Evolutionary conservation across 2,329 filamentous ascomycete species (phyloP), one percentile per base, ranked within the genome.

Genomic region (Sporothrix dimorphospora): DNA sequence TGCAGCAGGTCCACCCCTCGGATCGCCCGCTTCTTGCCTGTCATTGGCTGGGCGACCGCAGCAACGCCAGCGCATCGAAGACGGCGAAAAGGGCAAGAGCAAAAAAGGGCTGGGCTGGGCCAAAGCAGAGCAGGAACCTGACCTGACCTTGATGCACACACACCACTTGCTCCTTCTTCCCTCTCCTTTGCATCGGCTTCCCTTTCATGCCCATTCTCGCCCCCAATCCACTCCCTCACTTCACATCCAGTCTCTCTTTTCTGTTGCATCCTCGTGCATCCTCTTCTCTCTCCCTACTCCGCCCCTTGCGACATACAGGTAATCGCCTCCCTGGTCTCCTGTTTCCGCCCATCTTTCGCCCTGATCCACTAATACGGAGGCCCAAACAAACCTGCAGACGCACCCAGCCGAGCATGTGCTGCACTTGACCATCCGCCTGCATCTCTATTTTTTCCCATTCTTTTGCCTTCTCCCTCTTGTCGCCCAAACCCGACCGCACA

Each of bases 21-120:
- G 70, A 75, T 71, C 73, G 65, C 34, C 63, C 73, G 47, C 21
- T 71, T 75, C 73, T 73, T 67, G 24, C 8, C 68, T 70, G 38
- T 70, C 69, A 77, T 77, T 77, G 76, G 76, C 73, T 73, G 61
- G 71, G 69, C 51, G 71, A 66, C 74, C 59, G 70, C 72, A 75
- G 73, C 74, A 77, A 61, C 73, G 76, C 74, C 76, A 77, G 71
- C 76, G 75, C 76, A 77, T 76, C 76, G 63, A 73, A 72, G 57
- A 68, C 67, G 57, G 73, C 72, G 51, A 71, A 71, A 66, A 70
- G 42, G 40, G 55, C 69, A 71, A 73, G 70, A 74, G 61, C 57
- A 55, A 51, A 72, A 72, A 72, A 72, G 63, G 19, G 70, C 59
- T 71, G 51, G 65, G 49, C 59, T 55, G 59, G 49, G 40, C 19